Base-by-base conservation (phyloP, 1,139 yeast genomes). In the Taphrina flavorubra region DNA sequence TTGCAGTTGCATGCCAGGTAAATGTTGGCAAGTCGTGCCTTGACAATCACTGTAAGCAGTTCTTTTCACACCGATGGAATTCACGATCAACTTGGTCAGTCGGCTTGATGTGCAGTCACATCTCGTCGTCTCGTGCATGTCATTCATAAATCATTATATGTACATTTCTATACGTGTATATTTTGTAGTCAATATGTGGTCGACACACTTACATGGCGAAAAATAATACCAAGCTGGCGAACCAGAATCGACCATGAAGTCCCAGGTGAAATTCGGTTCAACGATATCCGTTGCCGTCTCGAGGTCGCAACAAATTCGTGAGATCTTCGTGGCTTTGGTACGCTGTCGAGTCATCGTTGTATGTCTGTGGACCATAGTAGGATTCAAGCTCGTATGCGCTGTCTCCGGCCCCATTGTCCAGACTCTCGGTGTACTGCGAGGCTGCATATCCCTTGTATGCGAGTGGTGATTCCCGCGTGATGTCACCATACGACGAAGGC, bases 281-380 rank as follows among this genome's bases (percentile, higher is more conserved):
- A 1, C 53, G 53, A 2, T 25, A 25, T 1, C 36, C 36, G 6
- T 8, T 11, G 13, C 31, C 36, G 8, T 49, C 36, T 2, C n/a
- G 31, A 1, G 60, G 34, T 6, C 42, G 51, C 62, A 58, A 31
- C 14, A 58, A 25, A 16, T 58, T 58, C n/a, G 53, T 44, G 11
- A 58, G 51, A 31, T 58, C 62, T 34, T 58, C 62, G 36, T 58
- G 62, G 25, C 53, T 44, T 16, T 40, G 49, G 49, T 56, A 56
- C 11, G 49, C 60, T 1, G 16, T 36, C 10, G 58, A 11, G 4
- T 53, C 58, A 11, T 53, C 58, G 34, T 36, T 16, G 16, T 37
- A 37, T 8, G 58, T 31, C 7, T 53, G 58, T 1, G 25, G 14
- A 7, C 53, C 53, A 13, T 34, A 18, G 58, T 53, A 53, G 13